phyloP scores from a whole-genome alignment of 1,284 basidiomycete species.

The Puccinia polysora region DNA sequence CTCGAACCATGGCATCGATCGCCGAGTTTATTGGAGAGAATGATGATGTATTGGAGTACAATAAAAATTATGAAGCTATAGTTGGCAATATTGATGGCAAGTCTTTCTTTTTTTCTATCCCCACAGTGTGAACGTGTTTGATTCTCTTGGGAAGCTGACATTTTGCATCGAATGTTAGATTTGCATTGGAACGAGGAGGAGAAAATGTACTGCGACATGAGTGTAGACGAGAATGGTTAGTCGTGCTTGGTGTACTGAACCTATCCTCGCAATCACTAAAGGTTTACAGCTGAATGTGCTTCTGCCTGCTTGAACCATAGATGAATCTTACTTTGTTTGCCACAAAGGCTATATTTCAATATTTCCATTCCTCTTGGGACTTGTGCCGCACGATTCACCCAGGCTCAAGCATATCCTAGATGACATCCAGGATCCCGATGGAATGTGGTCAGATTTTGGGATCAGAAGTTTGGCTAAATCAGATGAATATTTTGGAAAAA shows the following conservation, averaged over 20 bases:
- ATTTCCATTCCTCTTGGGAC: slow-evolving; percentile 79
- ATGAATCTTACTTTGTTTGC: slow-evolving; percentile 83
- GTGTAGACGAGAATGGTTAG: slow-evolving; percentile 74
- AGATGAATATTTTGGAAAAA: slow-evolving; percentile 80
- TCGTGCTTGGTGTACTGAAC: slow-evolving; percentile 13
- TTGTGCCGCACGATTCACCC: slow-evolving; percentile 69
- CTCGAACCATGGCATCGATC: slow-evolving; percentile 78
- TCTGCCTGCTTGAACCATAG: slow-evolving; percentile 55
- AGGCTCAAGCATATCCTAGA: slow-evolving; percentile 74
- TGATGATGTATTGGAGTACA: slow-evolving; percentile 72
- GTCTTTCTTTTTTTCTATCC: slow-evolving; percentile 44
- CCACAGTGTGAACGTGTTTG: neutral
- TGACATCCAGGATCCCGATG: slow-evolving; percentile 68
- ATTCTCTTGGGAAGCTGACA: neutral
- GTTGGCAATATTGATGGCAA: slow-evolving; percentile 78
- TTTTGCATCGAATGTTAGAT: slow-evolving; percentile 58
- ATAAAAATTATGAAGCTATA: slow-evolving; percentile 71
- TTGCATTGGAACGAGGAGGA: slow-evolving; percentile 84
- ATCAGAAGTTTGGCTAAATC: slow-evolving; percentile 76
- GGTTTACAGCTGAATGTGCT: neutral
- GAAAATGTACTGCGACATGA: slow-evolving; percentile 87
- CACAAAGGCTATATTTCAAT: slow-evolving; percentile 86
- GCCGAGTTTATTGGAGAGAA: slow-evolving; percentile 73
- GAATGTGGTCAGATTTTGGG: slow-evolving; percentile 85
- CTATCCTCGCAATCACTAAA: neutral